Base-by-base conservation (phyloP, 371 early-diverging fungal genomes). In the Haplosporangium sp. region DNA sequence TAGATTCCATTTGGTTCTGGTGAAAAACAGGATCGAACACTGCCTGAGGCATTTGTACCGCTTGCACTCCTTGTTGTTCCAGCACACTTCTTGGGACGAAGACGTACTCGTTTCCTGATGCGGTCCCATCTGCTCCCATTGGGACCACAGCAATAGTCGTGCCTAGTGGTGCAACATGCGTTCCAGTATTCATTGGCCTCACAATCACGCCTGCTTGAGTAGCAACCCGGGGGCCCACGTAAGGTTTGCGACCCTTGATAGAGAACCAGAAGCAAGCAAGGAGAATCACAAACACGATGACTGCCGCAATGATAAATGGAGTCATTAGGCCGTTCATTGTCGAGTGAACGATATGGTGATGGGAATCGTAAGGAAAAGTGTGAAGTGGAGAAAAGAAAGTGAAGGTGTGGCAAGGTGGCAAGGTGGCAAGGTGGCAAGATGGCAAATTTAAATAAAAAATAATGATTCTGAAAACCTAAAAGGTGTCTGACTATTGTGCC, bases 21-120 rank as follows among this genome's bases (percentile, higher is more conserved):
- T 29, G 29, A 29, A 29, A 29, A 29, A 4, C 4, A 29, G 29
- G 29, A 29, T 29, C 29, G 29, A 29, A 29, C 29, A 2, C 4
- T 29, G 29, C 4, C 29, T 29, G 29, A 29, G 29, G 29, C 29
- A 29, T 29, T 29, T 29, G 29, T 29, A 29, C 29, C 29, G 4
- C 29, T 29, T 29, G 29, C 29, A 29, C 29, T 29, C 29, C 29
- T 29, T 51, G 21, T 20, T 9, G 41, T 43, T 42, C 18, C 42
- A 59, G 37, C 6, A 36, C 37, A n/a, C 47, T 46, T 47, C 46
- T 46, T 14, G 59, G 59, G 7, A 59, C 59, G 14, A 59, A 48
- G 18, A 59, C 59, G n/a, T 48, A 14, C 12, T 45, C 46, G 5
- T 58, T 29, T n/a, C 47, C 59, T 18, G 38, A 0, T 12, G 20